Conservation (phyloP, 139 green algal genomes). For the Coelastrella sp. region DNA sequence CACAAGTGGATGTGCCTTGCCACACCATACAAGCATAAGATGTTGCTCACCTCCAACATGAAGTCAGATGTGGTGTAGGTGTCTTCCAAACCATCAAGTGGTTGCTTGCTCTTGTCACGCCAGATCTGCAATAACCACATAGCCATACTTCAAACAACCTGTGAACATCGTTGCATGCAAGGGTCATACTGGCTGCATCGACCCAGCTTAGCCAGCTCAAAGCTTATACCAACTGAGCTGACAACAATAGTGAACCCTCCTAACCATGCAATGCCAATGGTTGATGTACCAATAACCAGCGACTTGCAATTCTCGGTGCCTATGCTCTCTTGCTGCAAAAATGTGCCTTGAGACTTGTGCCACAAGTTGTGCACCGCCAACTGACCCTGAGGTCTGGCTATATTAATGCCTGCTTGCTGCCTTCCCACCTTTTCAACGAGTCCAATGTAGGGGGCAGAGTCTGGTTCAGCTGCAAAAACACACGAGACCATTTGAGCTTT, state of each 20-base stretch:
- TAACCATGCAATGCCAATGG: too few species aligned
- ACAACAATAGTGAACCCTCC: too few species aligned
- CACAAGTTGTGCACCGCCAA: not conserved
- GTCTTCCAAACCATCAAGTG: not conserved
- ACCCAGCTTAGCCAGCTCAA: not conserved
- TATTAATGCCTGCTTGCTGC: not conserved
- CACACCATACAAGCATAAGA: not conserved
- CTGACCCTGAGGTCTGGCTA: not conserved
- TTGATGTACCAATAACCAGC: too few species aligned
- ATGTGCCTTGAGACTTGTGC: too few species aligned
- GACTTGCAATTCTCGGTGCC: too few species aligned
- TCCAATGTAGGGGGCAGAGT: slow-evolving; percentile 11
- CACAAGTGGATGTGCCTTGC: not conserved
- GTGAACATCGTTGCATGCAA: too few species aligned
- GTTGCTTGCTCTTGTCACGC: not conserved
- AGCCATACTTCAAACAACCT: not conserved
- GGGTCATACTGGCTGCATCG: not conserved
- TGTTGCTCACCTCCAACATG: slow-evolving; percentile 18
- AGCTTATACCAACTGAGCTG: too few species aligned
- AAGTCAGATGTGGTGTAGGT: not conserved
- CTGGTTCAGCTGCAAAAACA: not conserved
- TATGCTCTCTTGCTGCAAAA: too few species aligned
- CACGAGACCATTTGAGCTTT: not conserved
- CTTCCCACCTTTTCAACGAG: slow-evolving; percentile 18
- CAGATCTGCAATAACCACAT: slow-evolving; percentile 1